Evolutionary conservation across 2,329 filamentous ascomycete species (phyloP).

Genomic region (Colletotrichum sp.): DNA sequence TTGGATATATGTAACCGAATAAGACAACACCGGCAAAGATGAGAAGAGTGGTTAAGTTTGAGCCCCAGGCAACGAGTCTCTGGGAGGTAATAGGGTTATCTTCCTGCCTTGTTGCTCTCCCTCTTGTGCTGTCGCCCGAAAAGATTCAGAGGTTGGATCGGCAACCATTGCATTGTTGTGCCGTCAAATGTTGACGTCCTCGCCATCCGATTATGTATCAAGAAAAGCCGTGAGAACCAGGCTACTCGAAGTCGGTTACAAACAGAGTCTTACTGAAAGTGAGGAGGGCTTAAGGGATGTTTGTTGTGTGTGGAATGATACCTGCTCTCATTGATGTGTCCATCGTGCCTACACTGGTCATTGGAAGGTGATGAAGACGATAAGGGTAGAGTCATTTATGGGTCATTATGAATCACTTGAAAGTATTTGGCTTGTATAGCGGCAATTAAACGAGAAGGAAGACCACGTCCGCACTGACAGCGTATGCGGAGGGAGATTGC

Average conservation of each 20-base stretch:
- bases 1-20: background rate
- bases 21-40: background rate
- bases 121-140: background rate
- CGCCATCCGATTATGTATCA: background rate
- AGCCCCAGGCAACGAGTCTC: background rate
- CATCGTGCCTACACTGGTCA: background rate
- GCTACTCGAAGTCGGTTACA: background rate
- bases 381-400: fast-evolving
- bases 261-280: background rate
- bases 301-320: too few relatives aligned
- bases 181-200: background rate
- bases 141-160: background rate
- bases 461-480: background rate
- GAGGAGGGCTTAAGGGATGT: too few relatives aligned
- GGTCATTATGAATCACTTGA: background rate
- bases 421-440: background rate
- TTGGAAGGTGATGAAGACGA: background rate
- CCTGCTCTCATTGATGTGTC: background rate
- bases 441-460: background rate
- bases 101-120: background rate
- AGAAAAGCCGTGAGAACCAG: background rate
- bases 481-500: background rate
- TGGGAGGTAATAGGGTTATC: background rate
- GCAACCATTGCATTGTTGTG: background rate
- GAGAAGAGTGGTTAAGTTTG: background rate